These are phyloP conservation scores for Monilinia vaccinii-corymbosi DNA, from an alignment of 2,329 filamentous ascomycete genomes.

Conservation along the genomic window DNA sequence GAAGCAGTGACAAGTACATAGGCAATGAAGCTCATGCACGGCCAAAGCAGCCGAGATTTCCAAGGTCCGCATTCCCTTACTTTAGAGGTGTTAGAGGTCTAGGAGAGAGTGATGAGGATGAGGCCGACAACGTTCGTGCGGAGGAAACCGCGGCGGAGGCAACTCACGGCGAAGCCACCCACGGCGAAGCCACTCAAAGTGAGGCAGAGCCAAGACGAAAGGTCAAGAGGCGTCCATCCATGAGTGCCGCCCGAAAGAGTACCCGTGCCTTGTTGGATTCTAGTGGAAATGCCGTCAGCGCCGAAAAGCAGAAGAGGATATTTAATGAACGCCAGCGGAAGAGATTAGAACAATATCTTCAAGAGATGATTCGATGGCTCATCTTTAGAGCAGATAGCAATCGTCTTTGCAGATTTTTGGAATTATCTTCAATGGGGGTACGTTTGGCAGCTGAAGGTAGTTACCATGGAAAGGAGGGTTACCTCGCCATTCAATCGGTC, in stretches of 20 bases:
- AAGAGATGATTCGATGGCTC: conserved; percentile 89
- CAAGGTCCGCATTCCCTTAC: conserved; percentile 81
- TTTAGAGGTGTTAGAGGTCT: conserved; percentile 71
- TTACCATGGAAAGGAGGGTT: conserved; percentile 96
- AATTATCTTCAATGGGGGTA: conserved; percentile 88
- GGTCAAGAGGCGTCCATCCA: conserved; percentile 42
- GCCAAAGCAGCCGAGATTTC: conserved; percentile 82
- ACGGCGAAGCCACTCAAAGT: conserved; percentile 60
- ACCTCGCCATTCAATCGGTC: conserved; percentile 81
- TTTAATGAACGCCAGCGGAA: conserved; percentile 78
- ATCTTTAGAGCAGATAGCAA: conserved; percentile 97
- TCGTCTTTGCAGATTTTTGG: conserved; percentile 87
- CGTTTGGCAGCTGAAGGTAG: conserved; percentile 90
- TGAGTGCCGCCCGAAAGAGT: conserved; percentile 34
- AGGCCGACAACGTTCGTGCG: conserved; percentile 28
- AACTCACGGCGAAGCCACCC: conserved; percentile 62
- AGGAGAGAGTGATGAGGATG: conserved; percentile 68
- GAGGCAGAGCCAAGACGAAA: conserved; percentile 52
- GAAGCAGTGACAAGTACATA: conserved; percentile 73
- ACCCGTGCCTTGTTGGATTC: conserved; percentile 37
- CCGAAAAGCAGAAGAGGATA: conserved; percentile 27
- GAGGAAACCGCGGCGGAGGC: conserved; percentile 48
- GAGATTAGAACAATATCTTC: conserved; percentile 81
- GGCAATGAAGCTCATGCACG: conserved; percentile 55
- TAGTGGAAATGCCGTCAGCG: conserved; percentile 36